Evolutionary conservation across 2,329 filamentous ascomycete genomes (phyloP).

Genomic region (Xylaria sp.): DNA sequence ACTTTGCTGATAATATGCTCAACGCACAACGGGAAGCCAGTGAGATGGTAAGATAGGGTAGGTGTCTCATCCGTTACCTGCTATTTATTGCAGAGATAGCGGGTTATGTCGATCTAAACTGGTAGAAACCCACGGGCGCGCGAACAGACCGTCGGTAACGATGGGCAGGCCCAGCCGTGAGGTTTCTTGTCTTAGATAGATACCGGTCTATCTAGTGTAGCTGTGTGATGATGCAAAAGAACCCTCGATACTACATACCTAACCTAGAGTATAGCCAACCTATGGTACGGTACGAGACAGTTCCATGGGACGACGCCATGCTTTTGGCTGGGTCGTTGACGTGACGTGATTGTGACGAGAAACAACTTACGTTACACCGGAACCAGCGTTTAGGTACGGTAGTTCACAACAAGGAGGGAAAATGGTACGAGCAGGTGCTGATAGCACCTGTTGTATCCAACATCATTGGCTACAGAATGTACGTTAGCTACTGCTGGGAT

Average conservation of each 20-base stretch:
- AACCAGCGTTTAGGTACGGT: not conserved
- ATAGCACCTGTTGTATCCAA: not conserved
- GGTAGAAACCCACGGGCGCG: constrained; percentile 4
- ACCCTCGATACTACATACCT: constrained; percentile 13
- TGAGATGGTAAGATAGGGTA: not conserved
- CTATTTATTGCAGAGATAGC: constrained; percentile 10
- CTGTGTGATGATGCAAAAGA: constrained; percentile 13
- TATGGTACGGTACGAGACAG: constrained; percentile 13
- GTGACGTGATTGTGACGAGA: constrained; percentile 37
- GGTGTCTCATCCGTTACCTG: not conserved
- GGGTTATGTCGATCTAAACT: constrained; percentile 22
- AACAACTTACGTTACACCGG: not conserved
- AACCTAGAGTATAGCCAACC: not conserved
- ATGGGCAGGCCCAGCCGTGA: constrained; percentile 16
- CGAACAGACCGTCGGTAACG: constrained; percentile 35
- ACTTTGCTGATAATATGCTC: not conserved
- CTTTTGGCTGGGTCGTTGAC: not conserved
- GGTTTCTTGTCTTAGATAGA: not conserved
- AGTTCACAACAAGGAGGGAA: not conserved
- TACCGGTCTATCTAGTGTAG: no score
- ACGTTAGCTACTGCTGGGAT: not conserved
- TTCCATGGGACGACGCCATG: constrained; percentile 1
- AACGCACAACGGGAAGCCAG: not conserved
- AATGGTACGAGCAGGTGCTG: constrained; percentile 7
- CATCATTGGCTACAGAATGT: not conserved